Evolutionary conservation across 1,284 basidiomycete genomes (phyloP).

Genomic region (Sanguinoderma infundibulare): DNA sequence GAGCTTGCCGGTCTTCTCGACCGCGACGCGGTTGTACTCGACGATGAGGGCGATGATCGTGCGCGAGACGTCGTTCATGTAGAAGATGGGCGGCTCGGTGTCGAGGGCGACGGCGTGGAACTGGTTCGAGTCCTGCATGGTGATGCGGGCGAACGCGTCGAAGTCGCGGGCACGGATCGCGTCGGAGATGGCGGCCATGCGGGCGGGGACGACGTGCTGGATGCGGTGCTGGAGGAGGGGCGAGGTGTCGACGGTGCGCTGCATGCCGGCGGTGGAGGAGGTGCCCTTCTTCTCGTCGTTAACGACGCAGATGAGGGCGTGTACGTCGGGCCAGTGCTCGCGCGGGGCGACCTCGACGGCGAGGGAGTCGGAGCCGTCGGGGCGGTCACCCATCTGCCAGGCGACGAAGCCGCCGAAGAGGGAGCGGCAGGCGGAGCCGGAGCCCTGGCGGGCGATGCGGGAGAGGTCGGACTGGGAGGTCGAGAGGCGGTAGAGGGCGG

Average conservation of each 20-base stretch:
- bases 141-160: constrained; percentile 87
- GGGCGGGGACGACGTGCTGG: constrained; percentile 81
- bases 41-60: constrained; percentile 87
- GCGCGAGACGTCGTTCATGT: constrained; percentile 96
- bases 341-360: constrained; percentile 89
- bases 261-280: constrained; percentile 95
- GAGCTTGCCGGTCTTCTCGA: constrained; percentile 63
- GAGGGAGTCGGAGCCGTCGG: constrained; percentile 85
- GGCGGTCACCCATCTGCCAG: constrained; percentile 81
- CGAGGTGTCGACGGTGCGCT: constrained; percentile 94
- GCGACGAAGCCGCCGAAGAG: constrained; percentile 98
- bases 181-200: constrained; percentile 83
- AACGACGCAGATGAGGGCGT: constrained; percentile 98
- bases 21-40: constrained; percentile 90
- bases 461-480: constrained; percentile 76
- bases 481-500: constrained; percentile 85
- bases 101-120: constrained; percentile 99
- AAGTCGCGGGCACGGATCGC: constrained; percentile 89
- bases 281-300: constrained; percentile 98
- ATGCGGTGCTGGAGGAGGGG: constrained; percentile 90
- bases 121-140: constrained; percentile 97
- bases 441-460: constrained; percentile 94
- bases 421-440: constrained; percentile 96
- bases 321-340: constrained; percentile 93
- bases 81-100: constrained; percentile 97